Evolutionary conservation across 495 filamentous ascomycete genomes (phyloP).

Genomic region (Xylaria venustula): DNA sequence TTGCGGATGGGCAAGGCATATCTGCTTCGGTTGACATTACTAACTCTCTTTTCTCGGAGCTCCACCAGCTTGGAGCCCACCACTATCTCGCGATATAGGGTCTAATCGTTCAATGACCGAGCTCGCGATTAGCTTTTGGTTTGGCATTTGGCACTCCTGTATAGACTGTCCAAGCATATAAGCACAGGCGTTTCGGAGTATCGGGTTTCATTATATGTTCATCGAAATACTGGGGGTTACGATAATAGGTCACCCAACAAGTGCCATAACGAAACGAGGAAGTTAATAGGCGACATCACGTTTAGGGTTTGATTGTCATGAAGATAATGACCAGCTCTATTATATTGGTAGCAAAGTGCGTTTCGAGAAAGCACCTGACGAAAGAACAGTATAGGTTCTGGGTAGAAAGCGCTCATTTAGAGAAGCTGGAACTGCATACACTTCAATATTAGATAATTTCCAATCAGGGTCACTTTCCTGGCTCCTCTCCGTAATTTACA

Average conservation of each 20-base stretch:
- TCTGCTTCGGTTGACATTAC: background rate
- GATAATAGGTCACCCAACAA: background rate
- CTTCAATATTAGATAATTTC: background rate
- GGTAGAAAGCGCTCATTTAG: background rate
- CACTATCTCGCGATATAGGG: background rate
- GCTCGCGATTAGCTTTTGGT: too few relatives aligned
- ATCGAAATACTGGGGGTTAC: background rate
- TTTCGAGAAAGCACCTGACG: background rate
- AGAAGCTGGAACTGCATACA: background rate
- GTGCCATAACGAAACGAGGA: background rate
- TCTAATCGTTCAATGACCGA: background rate
- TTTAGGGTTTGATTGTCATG: background rate
- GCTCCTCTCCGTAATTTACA: background rate
- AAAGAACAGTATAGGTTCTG: background rate
- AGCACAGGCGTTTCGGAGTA: constrained; percentile 9
- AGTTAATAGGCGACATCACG: background rate
- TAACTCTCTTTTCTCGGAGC: background rate
- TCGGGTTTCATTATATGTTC: background rate
- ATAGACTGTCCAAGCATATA: constrained; percentile 13
- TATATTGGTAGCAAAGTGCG: background rate
- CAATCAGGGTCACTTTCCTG: background rate
- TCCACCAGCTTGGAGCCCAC: too few relatives aligned
- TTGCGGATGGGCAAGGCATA: background rate
- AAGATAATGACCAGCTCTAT: background rate
- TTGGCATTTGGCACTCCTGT: background rate